Conservation (phyloP, 768 basidiomycete species). For the Mycena rosella region DNA sequence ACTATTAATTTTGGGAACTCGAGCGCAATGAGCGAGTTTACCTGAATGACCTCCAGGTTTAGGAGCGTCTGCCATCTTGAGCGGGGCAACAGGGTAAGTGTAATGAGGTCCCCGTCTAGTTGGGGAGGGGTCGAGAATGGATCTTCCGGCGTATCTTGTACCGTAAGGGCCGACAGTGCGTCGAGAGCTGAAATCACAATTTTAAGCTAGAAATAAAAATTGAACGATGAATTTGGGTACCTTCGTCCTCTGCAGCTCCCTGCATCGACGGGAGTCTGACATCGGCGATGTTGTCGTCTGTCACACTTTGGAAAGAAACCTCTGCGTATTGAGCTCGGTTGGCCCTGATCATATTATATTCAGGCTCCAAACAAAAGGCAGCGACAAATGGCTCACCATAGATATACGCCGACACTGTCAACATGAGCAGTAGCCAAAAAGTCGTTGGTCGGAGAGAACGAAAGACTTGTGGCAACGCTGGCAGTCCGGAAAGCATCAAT, state of each 20-base stretch:
- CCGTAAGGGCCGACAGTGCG: conserved; percentile 72
- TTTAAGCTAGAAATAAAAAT: neutral
- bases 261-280: conserved; percentile 87
- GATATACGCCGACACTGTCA: conserved; percentile 92
- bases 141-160: conserved; percentile 72
- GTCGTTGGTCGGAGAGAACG: conserved; percentile 95
- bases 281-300: conserved; percentile 79
- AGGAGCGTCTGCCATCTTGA: conserved; percentile 97
- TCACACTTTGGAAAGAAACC: conserved; percentile 83
- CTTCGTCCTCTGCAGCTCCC: conserved; percentile 83
- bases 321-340: conserved; percentile 96
- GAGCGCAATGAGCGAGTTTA: conserved; percentile 46
- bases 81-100: conserved; percentile 91
- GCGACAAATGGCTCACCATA: conserved; percentile 73
- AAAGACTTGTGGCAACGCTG: conserved; percentile 88
- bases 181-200: conserved; percentile 67
- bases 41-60: conserved; percentile 94
- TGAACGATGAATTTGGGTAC: conserved; percentile 53
- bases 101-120: conserved; percentile 91
- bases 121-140: conserved; percentile 90
- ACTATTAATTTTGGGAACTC: neutral
- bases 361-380: conserved; percentile 11
- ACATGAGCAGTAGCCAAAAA: conserved; percentile 96
- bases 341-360: conserved; percentile 69
- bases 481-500: conserved; percentile 93